These are phyloP conservation scores for Whalleya microplaca DNA, from an alignment of 2,329 filamentous ascomycete species.

Conservation along the genomic window DNA sequence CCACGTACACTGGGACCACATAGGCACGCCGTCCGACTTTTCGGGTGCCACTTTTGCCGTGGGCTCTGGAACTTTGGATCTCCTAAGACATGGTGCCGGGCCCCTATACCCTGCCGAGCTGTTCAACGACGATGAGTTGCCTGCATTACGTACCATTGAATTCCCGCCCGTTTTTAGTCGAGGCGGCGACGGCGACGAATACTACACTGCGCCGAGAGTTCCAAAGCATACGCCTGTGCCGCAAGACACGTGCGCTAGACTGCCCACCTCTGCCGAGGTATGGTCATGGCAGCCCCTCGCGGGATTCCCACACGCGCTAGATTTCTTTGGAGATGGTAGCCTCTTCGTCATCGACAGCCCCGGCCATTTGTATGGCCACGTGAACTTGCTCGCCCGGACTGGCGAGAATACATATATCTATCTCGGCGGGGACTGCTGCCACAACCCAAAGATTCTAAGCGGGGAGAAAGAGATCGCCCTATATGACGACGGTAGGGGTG, in stretches of 20 bases:
- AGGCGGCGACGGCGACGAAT: conserved; percentile 1
- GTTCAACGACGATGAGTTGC: conserved; percentile 37
- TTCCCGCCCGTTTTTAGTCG: conserved; percentile 39
- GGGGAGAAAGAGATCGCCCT: conserved; percentile 56
- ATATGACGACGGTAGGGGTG: conserved; percentile 50
- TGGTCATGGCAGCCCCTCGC: conserved; percentile 47
- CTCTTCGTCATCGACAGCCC: conserved; percentile 53
- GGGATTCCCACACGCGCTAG: conserved; percentile 48
- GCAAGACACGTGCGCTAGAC: conserved; percentile 11
- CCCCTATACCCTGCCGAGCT: conserved; percentile 34
- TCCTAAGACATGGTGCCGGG: conserved; percentile 41
- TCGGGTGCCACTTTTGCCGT: conserved; percentile 51
- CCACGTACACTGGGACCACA: conserved; percentile 62
- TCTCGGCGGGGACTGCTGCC: conserved; percentile 57
- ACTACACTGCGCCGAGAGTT: conserved; percentile 4
- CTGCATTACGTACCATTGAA: conserved; percentile 43
- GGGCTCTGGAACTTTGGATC: conserved; percentile 49
- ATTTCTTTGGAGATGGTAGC: conserved; percentile 51
- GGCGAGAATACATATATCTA: conserved; percentile 47
- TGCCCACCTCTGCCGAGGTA: conserved; percentile 25
- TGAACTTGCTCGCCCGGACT: conserved; percentile 51
- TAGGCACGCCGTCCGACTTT: conserved; percentile 59
- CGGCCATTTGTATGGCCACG: conserved; percentile 55
- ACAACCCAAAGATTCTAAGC: conserved; percentile 53
- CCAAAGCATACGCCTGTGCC: conserved; percentile 28